Base-by-base conservation (phyloP, 768 basidiomycete genomes). In the Kwoniella sp. region DNA sequence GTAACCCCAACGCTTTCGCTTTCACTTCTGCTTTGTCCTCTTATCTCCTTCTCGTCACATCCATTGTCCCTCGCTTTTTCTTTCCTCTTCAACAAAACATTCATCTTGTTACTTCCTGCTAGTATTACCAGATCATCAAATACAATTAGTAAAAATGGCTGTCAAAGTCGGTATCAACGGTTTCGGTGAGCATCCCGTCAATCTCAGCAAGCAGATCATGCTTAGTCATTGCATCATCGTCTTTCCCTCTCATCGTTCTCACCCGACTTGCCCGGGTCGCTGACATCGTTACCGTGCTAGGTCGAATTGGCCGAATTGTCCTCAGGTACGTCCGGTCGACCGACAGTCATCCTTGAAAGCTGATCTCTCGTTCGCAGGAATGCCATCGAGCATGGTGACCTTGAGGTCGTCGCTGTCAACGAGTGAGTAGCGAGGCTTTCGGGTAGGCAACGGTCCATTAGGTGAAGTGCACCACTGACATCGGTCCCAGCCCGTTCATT, bases 251-350 rank as follows among this genome's bases (percentile, higher is more conserved):
- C n/a, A n/a, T n/a, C n/a, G n/a, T n/a, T n/a, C n/a, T n/a, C n/a
- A n/a, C n/a, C n/a, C n/a, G n/a, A n/a, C n/a, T n/a, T n/a, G n/a
- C n/a, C n/a, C n/a, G n/a, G n/a, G n/a, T 38, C 20, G 23, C 20
- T 60, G 47, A 2, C 51, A 73, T n/a, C 54, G n/a, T 11, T 61
- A n/a, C 75, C 20, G 55, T 12, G 60, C 13, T 80, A 93, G 95
- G 95, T 86, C 95, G 96, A 86, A 98, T 98, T 81, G 95, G 96
- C 82, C 95, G 96, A 83, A 95, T 98, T 82, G 96, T 98, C 71
- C 85, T 90, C 61, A 72, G 73, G 73, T 75, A 59, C 30, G 67
- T 47, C 2, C 22, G n/a, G n/a, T n/a, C 41, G 26, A 58, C 47
- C 12, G 28, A 23, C 34, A 23, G 30, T 22, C 25, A 45, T 47